These are phyloP conservation scores for Leishmania amazonensis DNA, from an alignment of 208 protist species.

Conservation along the genomic window DNA sequence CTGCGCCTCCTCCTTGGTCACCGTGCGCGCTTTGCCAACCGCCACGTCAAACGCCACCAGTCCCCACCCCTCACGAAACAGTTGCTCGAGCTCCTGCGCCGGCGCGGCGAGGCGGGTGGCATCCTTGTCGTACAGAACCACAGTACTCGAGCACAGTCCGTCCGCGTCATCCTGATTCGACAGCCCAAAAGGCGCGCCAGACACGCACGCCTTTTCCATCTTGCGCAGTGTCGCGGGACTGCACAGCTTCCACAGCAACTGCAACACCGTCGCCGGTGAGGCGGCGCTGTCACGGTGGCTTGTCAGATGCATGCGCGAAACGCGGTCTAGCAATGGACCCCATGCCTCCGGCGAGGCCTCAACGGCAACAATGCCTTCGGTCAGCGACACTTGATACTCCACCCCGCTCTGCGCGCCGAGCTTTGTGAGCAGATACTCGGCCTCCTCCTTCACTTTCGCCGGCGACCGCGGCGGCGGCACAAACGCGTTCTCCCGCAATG, in stretches of 20 bases:
- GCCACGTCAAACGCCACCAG: constrained; percentile 65
- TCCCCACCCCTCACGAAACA: constrained; percentile 43
- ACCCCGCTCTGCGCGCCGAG: constrained; percentile 29
- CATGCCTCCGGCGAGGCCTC: constrained; percentile 38
- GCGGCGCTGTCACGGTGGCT: not conserved
- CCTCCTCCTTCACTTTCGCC: constrained; percentile 36
- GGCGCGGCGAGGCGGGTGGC: constrained; percentile 28
- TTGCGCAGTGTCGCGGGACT: constrained; percentile 43
- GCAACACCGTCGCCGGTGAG: constrained; percentile 18
- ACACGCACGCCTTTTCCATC: constrained; percentile 36
- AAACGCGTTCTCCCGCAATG: constrained; percentile 28
- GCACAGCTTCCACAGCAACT: constrained; percentile 70
- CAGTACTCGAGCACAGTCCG: constrained; percentile 45
- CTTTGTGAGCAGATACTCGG: constrained; percentile 35
- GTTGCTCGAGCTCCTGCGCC: constrained; percentile 17
- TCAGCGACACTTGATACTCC: constrained; percentile 32
- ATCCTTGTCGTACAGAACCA: constrained; percentile 64
- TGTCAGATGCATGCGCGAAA: constrained; percentile 20
- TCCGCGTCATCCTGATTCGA: constrained; percentile 47
- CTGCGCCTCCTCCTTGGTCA: constrained; percentile 50
- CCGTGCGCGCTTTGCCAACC: constrained; percentile 41
- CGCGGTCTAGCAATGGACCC: constrained; percentile 29
- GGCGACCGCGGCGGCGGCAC: constrained; percentile 25
- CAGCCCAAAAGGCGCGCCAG: constrained; percentile 25
- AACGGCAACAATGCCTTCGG: constrained; percentile 33